Evolutionary conservation across 2,329 filamentous ascomycete genomes (phyloP), one percentile per base, ranked within the genome.

Genomic region (Colletotrichum sidae): DNA sequence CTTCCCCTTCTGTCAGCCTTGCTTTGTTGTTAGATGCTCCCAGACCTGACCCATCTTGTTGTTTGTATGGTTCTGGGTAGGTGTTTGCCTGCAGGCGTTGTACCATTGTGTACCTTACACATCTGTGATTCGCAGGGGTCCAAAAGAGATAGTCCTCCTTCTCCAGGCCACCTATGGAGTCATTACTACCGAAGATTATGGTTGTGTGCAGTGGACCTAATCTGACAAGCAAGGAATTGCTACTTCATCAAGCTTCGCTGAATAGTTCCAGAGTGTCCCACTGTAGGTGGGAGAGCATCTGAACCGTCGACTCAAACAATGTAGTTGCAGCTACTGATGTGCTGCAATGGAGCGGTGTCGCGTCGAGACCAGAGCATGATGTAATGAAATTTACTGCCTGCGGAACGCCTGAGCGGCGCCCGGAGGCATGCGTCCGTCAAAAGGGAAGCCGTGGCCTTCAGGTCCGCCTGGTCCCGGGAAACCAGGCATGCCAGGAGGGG

Each of bases 381-480:
- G 44, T 44, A n/a, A 38, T 15, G 13, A 9, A 7, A 15, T 34
- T 60, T 69, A 76, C 67, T 75, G 77, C 64, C 81, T 75, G 67
- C 80, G 77, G 71, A 78, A 83, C 15, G 72, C 73, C 59, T 70
- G 73, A 39, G 71, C 74, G 39, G 73, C 74, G 38, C 82, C 82
- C 35, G 84, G 84, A 55, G 84, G 84, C 76, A 86, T 84, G 55
- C 85, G 82, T 49, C 80, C 83, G 70, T 89, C 87, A 70, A 86
- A 89, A 2, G 81, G 82, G 6, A 85, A 87, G 1, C 76, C 77
- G 67, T 84, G 77, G 3, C 77, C 78, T 7, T 86, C 85, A 0
- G 80, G 82, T 1, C 75, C 79, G 3, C 77, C 76, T 33, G 81
- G 83, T 12, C 85, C 86, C 68, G 84, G 86, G 72, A 88, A 89